Conservation (phyloP, 345 rosid genomes). For the Stellera chamaejasme region DNA sequence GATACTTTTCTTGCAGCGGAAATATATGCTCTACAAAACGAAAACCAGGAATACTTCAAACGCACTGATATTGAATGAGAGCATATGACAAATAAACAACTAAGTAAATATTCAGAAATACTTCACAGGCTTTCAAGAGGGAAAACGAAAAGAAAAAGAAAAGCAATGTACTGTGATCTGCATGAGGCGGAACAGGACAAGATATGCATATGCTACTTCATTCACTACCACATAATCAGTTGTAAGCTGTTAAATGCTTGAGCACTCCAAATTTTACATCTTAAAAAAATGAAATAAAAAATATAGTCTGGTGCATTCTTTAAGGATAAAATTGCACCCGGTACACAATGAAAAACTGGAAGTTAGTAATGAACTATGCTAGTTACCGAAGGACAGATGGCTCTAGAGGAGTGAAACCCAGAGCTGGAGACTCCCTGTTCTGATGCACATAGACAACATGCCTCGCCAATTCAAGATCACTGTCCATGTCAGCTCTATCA, state of each 20-base stretch:
- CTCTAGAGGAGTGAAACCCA: conserved; percentile 86
- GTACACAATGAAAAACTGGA: neutral
- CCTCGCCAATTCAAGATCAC: conserved; percentile 92
- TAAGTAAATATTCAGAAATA: too few relatives aligned
- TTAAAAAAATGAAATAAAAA: neutral
- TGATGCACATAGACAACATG: conserved; percentile 93
- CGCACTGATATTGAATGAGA: too few relatives aligned
- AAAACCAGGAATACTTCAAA: conserved; percentile 2
- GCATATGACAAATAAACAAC: too few relatives aligned
- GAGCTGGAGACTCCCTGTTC: conserved; percentile 81
- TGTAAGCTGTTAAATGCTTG: neutral
- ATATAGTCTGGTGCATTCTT: neutral
- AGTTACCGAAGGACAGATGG: conserved; percentile 78
- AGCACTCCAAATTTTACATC: conserved; percentile 5
- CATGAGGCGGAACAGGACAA: too few relatives aligned
- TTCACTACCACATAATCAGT: too few relatives aligned
- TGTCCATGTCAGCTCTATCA: conserved; percentile 96
- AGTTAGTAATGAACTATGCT: neutral
- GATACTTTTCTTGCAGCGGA: conserved; percentile 89
- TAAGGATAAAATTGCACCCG: neutral
- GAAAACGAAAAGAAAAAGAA: too few relatives aligned
- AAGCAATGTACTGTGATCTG: too few relatives aligned
- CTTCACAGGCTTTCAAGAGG: too few relatives aligned
- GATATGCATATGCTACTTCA: too few relatives aligned
- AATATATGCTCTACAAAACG: conserved; percentile 64